Evolutionary conservation across 192 early-diverging fungal genomes (phyloP).

Genomic region (Helicostylum pulchrum): DNA sequence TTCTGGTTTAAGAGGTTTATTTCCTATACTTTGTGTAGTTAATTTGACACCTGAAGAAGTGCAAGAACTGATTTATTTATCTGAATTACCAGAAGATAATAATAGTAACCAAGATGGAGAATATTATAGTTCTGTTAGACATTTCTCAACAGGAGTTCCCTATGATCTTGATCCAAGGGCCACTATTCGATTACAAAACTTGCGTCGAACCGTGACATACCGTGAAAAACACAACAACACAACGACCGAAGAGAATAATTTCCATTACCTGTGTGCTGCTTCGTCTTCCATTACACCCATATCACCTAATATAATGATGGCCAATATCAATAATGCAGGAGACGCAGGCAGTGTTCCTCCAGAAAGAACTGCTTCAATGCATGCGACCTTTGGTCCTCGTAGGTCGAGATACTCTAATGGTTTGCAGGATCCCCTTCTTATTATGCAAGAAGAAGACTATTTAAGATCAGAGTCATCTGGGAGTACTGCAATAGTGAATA

Average conservation of each 20-base stretch:
- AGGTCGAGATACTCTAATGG: background rate
- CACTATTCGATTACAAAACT: constrained; percentile 1
- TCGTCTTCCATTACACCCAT: background rate
- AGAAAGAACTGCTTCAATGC: constrained; percentile 17
- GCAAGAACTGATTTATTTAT: background rate
- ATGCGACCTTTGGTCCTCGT: background rate
- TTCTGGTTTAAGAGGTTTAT: constrained; percentile 23
- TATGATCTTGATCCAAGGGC: constrained; percentile 4
- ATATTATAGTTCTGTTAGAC: constrained; percentile 2
- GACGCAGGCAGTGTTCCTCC: background rate
- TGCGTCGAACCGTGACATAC: constrained; percentile 2
- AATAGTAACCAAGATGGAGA: background rate
- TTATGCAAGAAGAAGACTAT: constrained; percentile 7
- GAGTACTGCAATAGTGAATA: background rate
- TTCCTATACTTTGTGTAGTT: constrained; percentile 24
- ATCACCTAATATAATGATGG: background rate
- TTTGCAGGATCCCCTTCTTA: background rate
- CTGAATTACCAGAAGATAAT: constrained; percentile 7
- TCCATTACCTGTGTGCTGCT: background rate
- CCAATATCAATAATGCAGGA: constrained; percentile 4
- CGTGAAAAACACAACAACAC: background rate
- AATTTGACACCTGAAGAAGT: constrained; percentile 21
- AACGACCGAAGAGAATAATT: constrained; percentile 4
- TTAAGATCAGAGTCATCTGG: background rate
- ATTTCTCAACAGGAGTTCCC: constrained; percentile 7